phyloP scores from a whole-genome alignment of 345 rosid genomes.

The Microcos paniculata region DNA sequence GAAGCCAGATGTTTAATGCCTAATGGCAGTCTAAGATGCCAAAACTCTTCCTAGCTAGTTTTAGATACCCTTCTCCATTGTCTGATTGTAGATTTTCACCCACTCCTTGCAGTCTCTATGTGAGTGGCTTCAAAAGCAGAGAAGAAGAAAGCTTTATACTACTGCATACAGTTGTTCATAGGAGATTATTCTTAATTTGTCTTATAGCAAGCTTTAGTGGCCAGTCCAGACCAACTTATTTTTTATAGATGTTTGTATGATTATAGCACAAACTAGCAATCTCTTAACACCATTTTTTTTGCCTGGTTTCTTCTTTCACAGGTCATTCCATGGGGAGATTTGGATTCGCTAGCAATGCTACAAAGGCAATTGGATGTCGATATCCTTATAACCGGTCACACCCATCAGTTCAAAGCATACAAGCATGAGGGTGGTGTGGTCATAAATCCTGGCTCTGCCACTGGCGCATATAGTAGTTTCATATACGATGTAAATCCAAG shows the following conservation, averaged over 20 bases:
- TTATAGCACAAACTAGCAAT: background rate
- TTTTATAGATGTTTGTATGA: background rate
- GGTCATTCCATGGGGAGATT: conserved; percentile 98
- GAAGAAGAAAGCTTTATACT: background rate
- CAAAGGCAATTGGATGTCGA: conserved; percentile 95
- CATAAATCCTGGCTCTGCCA: conserved; percentile 94
- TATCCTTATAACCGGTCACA: conserved; percentile 92
- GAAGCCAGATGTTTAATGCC: background rate
- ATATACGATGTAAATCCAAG: conserved; percentile 88
- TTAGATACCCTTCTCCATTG: background rate
- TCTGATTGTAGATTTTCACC: background rate
- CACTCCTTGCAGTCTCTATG: background rate
- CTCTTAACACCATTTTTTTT: background rate
- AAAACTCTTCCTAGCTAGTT: background rate
- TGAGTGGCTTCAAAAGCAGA: background rate
- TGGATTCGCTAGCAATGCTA: conserved; percentile 91
- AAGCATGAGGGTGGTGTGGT: conserved; percentile 97
- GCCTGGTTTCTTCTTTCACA: conserved; percentile 18
- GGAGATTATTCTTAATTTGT: background rate
- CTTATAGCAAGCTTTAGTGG: background rate
- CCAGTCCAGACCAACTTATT: background rate
- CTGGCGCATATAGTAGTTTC: conserved; percentile 88
- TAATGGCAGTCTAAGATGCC: background rate
- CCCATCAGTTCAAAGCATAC: conserved; percentile 97
- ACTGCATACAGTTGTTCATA: background rate